Evolutionary conservation across 768 basidiomycete genomes (phyloP).

Genomic region (Crucibulum laeve): DNA sequence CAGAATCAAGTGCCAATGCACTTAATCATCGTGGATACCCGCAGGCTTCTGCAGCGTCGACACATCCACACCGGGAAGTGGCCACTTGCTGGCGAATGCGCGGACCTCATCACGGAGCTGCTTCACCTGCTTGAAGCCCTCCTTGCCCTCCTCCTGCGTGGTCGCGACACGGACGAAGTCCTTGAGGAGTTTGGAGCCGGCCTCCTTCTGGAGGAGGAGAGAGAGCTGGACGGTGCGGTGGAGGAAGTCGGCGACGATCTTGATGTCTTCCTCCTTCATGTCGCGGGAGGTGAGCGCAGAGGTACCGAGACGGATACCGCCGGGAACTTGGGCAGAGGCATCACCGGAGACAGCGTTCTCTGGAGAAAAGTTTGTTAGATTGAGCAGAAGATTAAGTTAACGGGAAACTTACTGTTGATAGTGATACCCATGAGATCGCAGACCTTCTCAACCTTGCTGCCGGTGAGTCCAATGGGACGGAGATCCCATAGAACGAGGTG

Average conservation of each 20-base stretch:
- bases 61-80: conserved; percentile 81
- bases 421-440: conserved; percentile 97
- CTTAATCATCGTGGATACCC: conserved; percentile 54
- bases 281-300: conserved; percentile 92
- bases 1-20: background rate
- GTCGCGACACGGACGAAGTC: conserved; percentile 89
- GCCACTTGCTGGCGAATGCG: conserved; percentile 82
- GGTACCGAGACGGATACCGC: conserved; percentile 95
- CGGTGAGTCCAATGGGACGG: conserved; percentile 92
- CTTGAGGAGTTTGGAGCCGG: conserved; percentile 91
- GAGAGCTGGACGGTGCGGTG: conserved; percentile 94
- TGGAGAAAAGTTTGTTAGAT: conserved; percentile 18
- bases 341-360: conserved; percentile 98
- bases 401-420: conserved; percentile 74
- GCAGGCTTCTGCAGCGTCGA: conserved; percentile 48
- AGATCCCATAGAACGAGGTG: conserved; percentile 98
- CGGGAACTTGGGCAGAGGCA: conserved; percentile 91
- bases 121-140: conserved; percentile 66
- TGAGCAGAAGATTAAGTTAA: background rate
- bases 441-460: conserved; percentile 97
- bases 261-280: conserved; percentile 87
- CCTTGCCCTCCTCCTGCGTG: conserved; percentile 59
- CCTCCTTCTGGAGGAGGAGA: conserved; percentile 87
- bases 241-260: conserved; percentile 83
- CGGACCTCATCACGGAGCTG: conserved; percentile 78